phyloP scores from a whole-genome alignment of 2,329 filamentous ascomycete species.

The Aspergillus caelatus region DNA sequence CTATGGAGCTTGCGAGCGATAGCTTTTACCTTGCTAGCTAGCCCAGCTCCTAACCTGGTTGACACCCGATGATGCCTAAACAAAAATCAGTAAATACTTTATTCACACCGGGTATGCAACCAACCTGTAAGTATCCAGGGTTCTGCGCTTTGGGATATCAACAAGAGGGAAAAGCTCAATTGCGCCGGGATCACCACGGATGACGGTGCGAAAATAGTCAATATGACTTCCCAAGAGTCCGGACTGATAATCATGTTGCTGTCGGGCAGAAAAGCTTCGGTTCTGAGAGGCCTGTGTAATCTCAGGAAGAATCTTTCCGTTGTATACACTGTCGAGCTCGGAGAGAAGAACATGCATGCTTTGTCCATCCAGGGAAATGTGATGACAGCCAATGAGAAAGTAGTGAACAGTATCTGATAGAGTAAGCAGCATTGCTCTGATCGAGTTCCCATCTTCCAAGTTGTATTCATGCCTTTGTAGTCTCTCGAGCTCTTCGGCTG shows the following conservation, averaged over 20 bases:
- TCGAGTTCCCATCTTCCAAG: conserved; percentile 35
- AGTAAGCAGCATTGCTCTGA: conserved; percentile 33
- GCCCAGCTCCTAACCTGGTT: not conserved
- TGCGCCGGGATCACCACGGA: not conserved
- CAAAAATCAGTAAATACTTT: not conserved
- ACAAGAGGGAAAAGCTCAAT: not conserved
- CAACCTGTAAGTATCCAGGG: not conserved
- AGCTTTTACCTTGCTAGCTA: not conserved
- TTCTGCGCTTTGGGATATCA: not conserved
- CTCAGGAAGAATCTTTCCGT: not conserved
- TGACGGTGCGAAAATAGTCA: not conserved
- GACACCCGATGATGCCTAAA: not conserved
- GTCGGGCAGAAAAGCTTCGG: not conserved
- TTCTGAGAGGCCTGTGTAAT: not conserved
- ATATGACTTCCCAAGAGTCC: not conserved
- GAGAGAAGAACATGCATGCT: conserved; percentile 9
- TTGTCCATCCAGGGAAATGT: conserved; percentile 56
- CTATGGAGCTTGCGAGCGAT: conserved; percentile 19
- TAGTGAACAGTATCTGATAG: conserved; percentile 35
- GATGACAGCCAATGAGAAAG: conserved; percentile 49
- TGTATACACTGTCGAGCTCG: not conserved
- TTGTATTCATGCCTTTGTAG: conserved; percentile 36
- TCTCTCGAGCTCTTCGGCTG: not conserved
- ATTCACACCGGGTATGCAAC: not conserved
- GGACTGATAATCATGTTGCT: not conserved